Evolutionary conservation across 2,329 filamentous ascomycete species (phyloP), one percentile per base, ranked within the genome.

Genomic region (Cryphonectria carpinicola): DNA sequence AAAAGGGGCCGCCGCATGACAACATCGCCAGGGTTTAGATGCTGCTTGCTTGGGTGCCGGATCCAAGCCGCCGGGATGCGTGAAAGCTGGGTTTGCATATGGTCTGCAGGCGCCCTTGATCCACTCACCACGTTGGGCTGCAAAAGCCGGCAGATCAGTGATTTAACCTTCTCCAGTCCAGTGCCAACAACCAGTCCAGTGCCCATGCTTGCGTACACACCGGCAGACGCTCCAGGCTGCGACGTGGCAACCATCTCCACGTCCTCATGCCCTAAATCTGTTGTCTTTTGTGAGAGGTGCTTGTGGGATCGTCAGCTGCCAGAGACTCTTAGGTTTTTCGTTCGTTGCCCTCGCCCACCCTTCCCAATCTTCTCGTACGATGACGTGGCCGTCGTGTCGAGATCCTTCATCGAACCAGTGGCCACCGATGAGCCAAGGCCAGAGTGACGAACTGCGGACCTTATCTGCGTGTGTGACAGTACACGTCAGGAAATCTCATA

Each of bases 51-150:
- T 72, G 64, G 66, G 35, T 63, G 56, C 67, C 71, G 69, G 71
- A 69, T 72, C 71, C 71, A 72, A 64, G 63, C 71, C 63, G 62
- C 66, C 70, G 71, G 71, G 69, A 71, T 68, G 66, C 62, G 64
- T 58, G 66, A 65, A 28, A 37, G 63, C 58, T 32, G 35, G 46
- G 66, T 56, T 17, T 63, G 58, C 66, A 62, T 62, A 25, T 68
- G 41, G 66, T 14, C 25, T 62, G 66, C 66, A 68, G 66, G 56
- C 54, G 56, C 54, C 25, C 43, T 62, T 54, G 66, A 54, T 62
- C 41, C 66, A 68, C 66, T 25, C 32, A 41, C 52, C 52, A 46
- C 56, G 65, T 64, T 68, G 66, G 66, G 66, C 63, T 56, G 66
- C 46, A 64, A 68, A 68, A n/a, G 66, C 66, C 66, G 35, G 58